These are phyloP conservation scores for Metschnikowia baotianmanensis DNA, from an alignment of 805 yeast genomes.

Conservation along the genomic window DNA sequence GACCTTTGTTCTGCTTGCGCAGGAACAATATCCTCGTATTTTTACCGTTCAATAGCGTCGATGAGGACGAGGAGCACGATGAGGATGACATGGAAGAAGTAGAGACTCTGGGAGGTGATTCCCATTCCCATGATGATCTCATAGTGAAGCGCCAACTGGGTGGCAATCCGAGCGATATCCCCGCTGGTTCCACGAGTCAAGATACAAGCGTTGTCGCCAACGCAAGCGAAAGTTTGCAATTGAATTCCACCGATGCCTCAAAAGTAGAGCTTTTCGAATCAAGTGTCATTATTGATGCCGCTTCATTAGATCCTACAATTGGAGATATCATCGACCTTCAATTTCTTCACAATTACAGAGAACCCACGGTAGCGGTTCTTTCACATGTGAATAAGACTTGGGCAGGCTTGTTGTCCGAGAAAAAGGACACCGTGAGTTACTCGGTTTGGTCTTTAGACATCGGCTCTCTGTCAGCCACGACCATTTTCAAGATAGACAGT, in stretches of 20 bases:
- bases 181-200: no score
- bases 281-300: constrained; percentile 60
- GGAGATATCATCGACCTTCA: constrained; percentile 67
- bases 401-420: constrained; percentile 68
- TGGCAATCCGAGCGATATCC: no score
- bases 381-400: constrained; percentile 59
- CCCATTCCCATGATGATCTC: no score
- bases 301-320: constrained; percentile 54
- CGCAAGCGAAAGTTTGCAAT: not conserved
- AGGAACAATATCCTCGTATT: constrained; percentile 70
- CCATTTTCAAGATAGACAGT: constrained; percentile 60
- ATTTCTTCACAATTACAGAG: constrained; percentile 71
- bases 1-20: constrained; percentile 53
- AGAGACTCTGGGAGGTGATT: not conserved
- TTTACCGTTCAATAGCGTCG: constrained; percentile 56
- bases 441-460: constrained; percentile 69
- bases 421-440: constrained; percentile 60
- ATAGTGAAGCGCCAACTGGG: no score
- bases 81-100: not conserved
- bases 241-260: not conserved
- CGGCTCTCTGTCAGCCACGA: constrained; percentile 53
- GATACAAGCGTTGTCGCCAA: no score
- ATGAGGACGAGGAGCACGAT: constrained; percentile 21
- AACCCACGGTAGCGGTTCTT: constrained; percentile 76
- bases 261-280: constrained; percentile 36